Percentiles rank a stretch among this genome's conserved stretches.
phyloP scores from a whole-genome alignment of 805 yeast species.

The Yarrowia alimentaria region DNA sequence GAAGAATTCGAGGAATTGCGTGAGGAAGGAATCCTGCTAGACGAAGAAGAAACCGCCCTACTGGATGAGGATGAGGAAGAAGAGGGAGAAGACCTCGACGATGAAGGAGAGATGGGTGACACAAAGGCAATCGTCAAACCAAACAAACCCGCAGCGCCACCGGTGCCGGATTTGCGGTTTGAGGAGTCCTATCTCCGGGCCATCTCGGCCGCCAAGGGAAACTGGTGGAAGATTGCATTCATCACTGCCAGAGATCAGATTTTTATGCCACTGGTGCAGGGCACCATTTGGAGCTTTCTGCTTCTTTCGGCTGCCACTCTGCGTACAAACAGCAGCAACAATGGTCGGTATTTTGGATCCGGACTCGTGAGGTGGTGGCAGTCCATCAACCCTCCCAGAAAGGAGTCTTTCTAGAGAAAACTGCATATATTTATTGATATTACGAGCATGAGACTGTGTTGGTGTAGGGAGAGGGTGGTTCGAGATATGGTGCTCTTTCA shows the following conservation, averaged over 20 bases:
- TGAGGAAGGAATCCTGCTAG: not conserved
- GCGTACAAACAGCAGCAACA: not conserved
- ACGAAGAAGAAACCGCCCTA: not conserved
- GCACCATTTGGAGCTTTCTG: conserved; percentile 40
- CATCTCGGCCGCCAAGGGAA: conserved; percentile 39
- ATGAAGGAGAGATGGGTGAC: not conserved
- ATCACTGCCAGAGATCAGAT: conserved; percentile 40
- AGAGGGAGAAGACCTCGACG: not conserved
- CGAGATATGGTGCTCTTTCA: too few species aligned
- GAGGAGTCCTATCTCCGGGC: conserved; percentile 38
- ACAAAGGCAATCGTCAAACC: conserved; percentile 1
- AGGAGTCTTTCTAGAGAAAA: too few species aligned
- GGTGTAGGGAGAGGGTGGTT: too few species aligned
- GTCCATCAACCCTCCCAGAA: conserved; percentile 6
- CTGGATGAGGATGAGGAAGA: not conserved
- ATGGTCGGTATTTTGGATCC: conserved; percentile 12
- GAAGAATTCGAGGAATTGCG: not conserved
- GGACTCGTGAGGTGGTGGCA: conserved; percentile 16
- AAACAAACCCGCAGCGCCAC: not conserved
- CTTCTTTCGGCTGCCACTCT: conserved; percentile 21
- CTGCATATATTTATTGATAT: too few species aligned
- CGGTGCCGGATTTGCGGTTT: conserved; percentile 37
- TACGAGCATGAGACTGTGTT: too few species aligned
- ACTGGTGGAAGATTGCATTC: conserved; percentile 32
- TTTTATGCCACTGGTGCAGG: conserved; percentile 40